phyloP scores from a whole-genome alignment of 1,139 yeast species.

The Geotrichum bryndzae region DNA sequence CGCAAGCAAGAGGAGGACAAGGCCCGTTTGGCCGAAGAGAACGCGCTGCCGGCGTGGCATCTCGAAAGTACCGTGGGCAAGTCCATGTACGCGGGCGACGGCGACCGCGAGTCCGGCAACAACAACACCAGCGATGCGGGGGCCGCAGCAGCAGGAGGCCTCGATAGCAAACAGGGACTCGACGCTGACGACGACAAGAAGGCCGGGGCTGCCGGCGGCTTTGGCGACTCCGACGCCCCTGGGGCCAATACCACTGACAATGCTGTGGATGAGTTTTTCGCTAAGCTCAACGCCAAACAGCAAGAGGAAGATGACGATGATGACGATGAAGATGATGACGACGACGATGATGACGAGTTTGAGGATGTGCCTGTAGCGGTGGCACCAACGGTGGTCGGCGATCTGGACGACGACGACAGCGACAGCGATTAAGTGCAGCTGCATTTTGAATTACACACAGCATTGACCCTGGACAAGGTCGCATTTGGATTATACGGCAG shows the following conservation, averaged over 20 bases:
- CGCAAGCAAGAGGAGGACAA: slow-evolving; percentile 64
- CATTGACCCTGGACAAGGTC: background rate
- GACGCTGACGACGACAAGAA: slow-evolving; percentile 1
- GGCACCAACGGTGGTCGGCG: slow-evolving; percentile 35
- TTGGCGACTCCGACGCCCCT: slow-evolving; percentile 31
- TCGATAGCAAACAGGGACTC: background rate
- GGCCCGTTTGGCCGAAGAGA: slow-evolving; percentile 59
- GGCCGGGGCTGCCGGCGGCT: slow-evolving; percentile 45
- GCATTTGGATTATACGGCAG: slow-evolving; percentile 4
- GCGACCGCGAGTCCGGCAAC: background rate
- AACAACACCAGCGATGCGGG: slow-evolving; percentile 26
- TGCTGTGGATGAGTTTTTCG: slow-evolving; percentile 74
- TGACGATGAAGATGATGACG: slow-evolving; percentile 46
- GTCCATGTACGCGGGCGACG: slow-evolving; percentile 13
- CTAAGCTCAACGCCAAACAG: slow-evolving; percentile 59
- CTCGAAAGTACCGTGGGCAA: slow-evolving; percentile 78
- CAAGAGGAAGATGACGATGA: slow-evolving; percentile 46
- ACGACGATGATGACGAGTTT: slow-evolving; percentile 59
- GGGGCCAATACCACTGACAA: slow-evolving; percentile 47
- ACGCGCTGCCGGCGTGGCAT: slow-evolving; percentile 97
- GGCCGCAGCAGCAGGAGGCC: slow-evolving; percentile 21
- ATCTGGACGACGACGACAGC: slow-evolving; percentile 27
- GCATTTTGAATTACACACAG: slow-evolving; percentile 9
- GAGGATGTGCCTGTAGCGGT: slow-evolving; percentile 51
- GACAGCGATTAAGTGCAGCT: slow-evolving; percentile 25